Conservation (phyloP, 176 grass and related monocot genomes). For the Paspalum notatum region DNA sequence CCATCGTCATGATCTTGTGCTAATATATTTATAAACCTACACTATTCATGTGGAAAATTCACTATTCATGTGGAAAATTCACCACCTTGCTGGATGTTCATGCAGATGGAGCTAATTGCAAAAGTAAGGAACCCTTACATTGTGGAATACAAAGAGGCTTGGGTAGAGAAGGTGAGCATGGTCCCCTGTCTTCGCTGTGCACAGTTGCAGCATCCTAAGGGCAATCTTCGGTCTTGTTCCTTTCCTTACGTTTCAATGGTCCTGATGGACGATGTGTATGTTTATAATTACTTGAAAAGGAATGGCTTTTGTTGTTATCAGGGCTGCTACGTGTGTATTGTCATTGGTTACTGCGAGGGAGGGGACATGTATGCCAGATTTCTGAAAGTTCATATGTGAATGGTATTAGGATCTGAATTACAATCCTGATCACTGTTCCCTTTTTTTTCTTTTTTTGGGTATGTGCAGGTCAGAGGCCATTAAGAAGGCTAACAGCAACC, state of each 20-base stretch:
- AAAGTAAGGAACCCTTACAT: slow-evolving; percentile 91
- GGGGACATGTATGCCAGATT: slow-evolving; percentile 83
- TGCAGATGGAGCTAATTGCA: slow-evolving; percentile 92
- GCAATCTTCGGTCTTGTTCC: slow-evolving; percentile 19
- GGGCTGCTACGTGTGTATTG: slow-evolving; percentile 95
- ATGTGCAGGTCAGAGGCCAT: slow-evolving; percentile 78
- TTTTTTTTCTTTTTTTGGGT: not conserved
- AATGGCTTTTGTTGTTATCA: slow-evolving; percentile 46
- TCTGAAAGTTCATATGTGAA: slow-evolving; percentile 36
- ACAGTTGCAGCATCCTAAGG: slow-evolving; percentile 41
- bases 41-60: slow-evolving; percentile 12
- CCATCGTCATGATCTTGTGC: not conserved
- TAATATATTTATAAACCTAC: not conserved
- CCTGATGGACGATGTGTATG: slow-evolving; percentile 34
- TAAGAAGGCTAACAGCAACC: slow-evolving; percentile 72
- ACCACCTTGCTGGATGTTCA: slow-evolving; percentile 7
- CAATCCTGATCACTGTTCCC: not conserved
- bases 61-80: slow-evolving; percentile 15
- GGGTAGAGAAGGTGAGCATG: slow-evolving; percentile 88
- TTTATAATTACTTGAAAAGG: slow-evolving; percentile 25
- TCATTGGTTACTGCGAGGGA: slow-evolving; percentile 90
- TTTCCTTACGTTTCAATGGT: slow-evolving; percentile 18
- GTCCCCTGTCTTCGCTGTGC: slow-evolving; percentile 12
- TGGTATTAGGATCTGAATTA: slow-evolving; percentile 15
- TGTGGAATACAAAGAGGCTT: slow-evolving; percentile 95